Conservation (phyloP, 306 rosid species). For the Clitoria ternatea region DNA sequence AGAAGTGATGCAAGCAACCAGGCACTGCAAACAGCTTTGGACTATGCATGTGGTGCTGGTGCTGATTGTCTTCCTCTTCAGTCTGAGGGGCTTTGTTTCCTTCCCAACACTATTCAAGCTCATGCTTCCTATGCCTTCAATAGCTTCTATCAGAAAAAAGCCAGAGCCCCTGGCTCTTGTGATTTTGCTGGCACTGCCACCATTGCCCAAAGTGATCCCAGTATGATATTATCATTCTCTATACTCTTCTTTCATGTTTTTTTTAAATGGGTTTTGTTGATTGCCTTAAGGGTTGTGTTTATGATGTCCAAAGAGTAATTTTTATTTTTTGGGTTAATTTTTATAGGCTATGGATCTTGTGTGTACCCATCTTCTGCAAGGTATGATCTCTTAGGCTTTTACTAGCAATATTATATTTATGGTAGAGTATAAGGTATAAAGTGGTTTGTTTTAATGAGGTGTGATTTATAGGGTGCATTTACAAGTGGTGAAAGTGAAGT, state of each 20-base stretch:
- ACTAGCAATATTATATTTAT: not conserved
- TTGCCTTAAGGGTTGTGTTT: too few species aligned
- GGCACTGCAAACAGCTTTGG: slow-evolving; percentile 66
- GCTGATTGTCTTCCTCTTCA: slow-evolving; percentile 71
- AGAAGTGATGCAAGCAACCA: slow-evolving; percentile 58
- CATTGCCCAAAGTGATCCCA: slow-evolving; percentile 82
- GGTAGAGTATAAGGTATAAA: not conserved
- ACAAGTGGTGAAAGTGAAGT: not conserved
- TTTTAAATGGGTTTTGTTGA: not conserved
- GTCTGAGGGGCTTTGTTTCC: slow-evolving; percentile 63
- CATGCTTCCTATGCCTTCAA: slow-evolving; percentile 94
- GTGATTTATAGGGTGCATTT: not conserved
- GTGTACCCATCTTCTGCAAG: slow-evolving; percentile 76
- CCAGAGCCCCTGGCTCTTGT: slow-evolving; percentile 74
- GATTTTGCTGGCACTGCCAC: slow-evolving; percentile 74
- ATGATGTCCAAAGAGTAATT: too few species aligned
- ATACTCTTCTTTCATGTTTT: not conserved
- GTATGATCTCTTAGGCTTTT: slow-evolving; percentile 30
- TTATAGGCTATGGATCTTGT: slow-evolving; percentile 96
- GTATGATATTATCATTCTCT: slow-evolving; percentile 13
- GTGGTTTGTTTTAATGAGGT: not conserved
- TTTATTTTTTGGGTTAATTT: not conserved
- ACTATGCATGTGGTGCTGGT: slow-evolving; percentile 75
- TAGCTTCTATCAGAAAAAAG: slow-evolving; percentile 56
- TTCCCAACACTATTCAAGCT: slow-evolving; percentile 88